Base-by-base conservation (phyloP, 2,329 filamentous ascomycete genomes). In the Amylocarpus encephaloides region DNA sequence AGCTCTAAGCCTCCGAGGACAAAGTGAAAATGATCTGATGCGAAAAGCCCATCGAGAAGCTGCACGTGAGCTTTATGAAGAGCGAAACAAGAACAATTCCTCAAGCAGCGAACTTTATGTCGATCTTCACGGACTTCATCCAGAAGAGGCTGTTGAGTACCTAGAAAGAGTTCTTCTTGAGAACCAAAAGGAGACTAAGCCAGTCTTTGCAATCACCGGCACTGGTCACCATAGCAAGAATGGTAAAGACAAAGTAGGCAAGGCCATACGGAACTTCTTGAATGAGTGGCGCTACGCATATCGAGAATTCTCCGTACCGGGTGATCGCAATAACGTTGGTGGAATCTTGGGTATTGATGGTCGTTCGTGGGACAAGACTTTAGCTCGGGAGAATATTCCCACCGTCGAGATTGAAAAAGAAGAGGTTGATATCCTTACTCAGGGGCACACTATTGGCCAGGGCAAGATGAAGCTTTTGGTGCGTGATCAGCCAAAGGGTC, bases 141-240 rank as follows among this genome's bases (percentile, higher is more conserved):
- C 93, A 0, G 92, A 97, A 64, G 93, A 98, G 73, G 93, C 92
- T 4, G 89, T 97, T 36, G 88, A 93, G 58, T 97, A 97, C 62
- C 79, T 98, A 3, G 89, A 93, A 68, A 85, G 85, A 56, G 86
- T 94, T 35, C 81, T 98, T 18, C 75, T 91, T 54, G 88, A 94
- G 64, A 93, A 96, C 64, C 79, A 77, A 58, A 77, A 81, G 58
- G 82, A 86, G 59, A 77, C 77, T 33, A 79, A 83, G 18, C 87
- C 92, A 2, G 79, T 98, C 38, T 98, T 97, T 66, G 91, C 91
- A 59, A 97, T 98, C 66, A 96, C 91, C 1, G 93, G 93, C 40
- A 97, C 92, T 1, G 93, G 92, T 3, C 91, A 97, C 64, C 93
- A 98, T 70, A 95, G 88, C 67, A 97, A 97, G 74, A 96, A 96